Conservation (phyloP, 2,329 filamentous ascomycete genomes). For the Colletotrichum ledebouriae region DNA sequence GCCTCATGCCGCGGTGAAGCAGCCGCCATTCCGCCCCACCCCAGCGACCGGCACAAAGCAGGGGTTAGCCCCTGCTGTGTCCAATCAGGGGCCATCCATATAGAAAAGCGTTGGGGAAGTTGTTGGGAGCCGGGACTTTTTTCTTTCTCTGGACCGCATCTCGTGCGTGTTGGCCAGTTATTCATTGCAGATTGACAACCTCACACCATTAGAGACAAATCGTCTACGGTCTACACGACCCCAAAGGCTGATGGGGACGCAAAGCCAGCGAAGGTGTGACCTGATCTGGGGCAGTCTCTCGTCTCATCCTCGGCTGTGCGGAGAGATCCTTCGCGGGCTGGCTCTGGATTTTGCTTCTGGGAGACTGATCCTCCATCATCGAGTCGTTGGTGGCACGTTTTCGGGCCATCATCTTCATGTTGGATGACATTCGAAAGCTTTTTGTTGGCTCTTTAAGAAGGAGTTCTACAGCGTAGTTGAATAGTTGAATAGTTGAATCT, state of each 20-base stretch:
- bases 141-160: slow-evolving; percentile 33
- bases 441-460: slow-evolving; percentile 30
- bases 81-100: slow-evolving; percentile 36
- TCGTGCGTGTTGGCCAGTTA: slow-evolving; percentile 37
- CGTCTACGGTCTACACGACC: slow-evolving; percentile 1
- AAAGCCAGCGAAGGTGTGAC: slow-evolving; percentile 36
- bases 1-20: slow-evolving; percentile 1
- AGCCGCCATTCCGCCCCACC: slow-evolving; percentile 38
- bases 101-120: slow-evolving; percentile 42
- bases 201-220: slow-evolving; percentile 19
- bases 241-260: slow-evolving; percentile 24
- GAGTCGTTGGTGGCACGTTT: slow-evolving; percentile 32
- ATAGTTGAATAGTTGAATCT: slow-evolving; percentile 15
- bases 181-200: slow-evolving; percentile 41
- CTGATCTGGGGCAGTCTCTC: slow-evolving; percentile 34
- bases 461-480: not conserved
- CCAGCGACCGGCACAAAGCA: slow-evolving; percentile 38
- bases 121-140: slow-evolving; percentile 39
- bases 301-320: slow-evolving; percentile 41
- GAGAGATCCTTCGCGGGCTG: slow-evolving; percentile 18
- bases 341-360: slow-evolving; percentile 33
- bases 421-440: slow-evolving; percentile 20
- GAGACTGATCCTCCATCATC: slow-evolving; percentile 13
- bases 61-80: slow-evolving; percentile 22
- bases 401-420: slow-evolving; percentile 3